Conservation (phyloP, 441 rosid species). For the Daphne laureola region DNA sequence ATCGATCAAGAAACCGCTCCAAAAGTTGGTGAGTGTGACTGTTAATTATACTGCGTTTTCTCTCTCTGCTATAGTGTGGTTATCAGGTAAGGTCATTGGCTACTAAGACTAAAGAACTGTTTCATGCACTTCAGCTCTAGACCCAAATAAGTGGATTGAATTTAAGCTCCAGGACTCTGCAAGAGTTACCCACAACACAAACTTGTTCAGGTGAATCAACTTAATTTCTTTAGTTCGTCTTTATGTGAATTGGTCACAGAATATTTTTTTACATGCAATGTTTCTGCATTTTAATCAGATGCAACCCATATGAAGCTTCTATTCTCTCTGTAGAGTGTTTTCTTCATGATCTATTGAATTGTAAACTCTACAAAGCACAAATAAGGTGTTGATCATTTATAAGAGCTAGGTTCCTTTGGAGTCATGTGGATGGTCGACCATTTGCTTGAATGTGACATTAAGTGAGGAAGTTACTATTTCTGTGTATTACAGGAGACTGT, state of each 20-base stretch:
- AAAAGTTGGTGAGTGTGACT: constrained; percentile 46
- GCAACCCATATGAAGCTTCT: too few relatives aligned
- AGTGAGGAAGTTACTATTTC: background rate
- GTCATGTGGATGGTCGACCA: background rate
- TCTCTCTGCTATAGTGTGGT: constrained; percentile 4
- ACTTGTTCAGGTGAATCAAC: constrained; percentile 62
- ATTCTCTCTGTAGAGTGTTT: background rate
- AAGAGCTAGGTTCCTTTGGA: background rate
- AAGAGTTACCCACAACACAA: constrained; percentile 84
- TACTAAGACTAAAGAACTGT: constrained; percentile 4
- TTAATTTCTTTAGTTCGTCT: constrained; percentile 3
- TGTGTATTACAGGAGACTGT: background rate
- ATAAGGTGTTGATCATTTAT: background rate
- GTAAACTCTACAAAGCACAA: too few relatives aligned
- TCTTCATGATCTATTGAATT: background rate
- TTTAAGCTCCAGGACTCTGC: constrained; percentile 93
- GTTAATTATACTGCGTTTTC: constrained; percentile 1
- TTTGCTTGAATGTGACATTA: too few relatives aligned
- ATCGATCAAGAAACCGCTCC: constrained; percentile 44
- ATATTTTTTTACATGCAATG: too few relatives aligned
- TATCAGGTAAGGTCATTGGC: constrained; percentile 1
- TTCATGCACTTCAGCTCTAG: constrained; percentile 51
- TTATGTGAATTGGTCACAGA: too few relatives aligned
- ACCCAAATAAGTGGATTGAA: constrained; percentile 90
- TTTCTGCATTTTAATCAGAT: too few relatives aligned